Evolutionary conservation across 805 yeast genomes (phyloP).

Genomic region (Ogataea methanolica): DNA sequence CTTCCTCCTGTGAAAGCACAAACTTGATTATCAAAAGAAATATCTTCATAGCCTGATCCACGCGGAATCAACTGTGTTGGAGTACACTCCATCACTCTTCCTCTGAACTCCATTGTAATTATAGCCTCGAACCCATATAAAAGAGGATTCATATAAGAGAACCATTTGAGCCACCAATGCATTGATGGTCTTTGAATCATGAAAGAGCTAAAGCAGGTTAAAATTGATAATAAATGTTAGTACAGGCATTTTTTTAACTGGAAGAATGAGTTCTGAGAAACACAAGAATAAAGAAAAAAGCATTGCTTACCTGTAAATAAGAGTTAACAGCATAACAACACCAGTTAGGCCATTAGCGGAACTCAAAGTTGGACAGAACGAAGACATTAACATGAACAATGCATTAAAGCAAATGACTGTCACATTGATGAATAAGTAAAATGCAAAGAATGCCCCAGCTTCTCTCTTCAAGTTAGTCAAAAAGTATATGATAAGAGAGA

Average conservation of each 20-base stretch:
- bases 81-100: slow-evolving; percentile 47
- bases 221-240: too few relatives aligned
- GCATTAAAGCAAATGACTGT: slow-evolving; percentile 41
- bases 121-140: slow-evolving; percentile 58
- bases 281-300: too few relatives aligned
- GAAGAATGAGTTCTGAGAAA: too few relatives aligned
- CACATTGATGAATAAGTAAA: slow-evolving; percentile 39
- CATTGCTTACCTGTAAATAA: slow-evolving; percentile 47
- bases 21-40: slow-evolving; percentile 36
- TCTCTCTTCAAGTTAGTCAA: slow-evolving; percentile 46
- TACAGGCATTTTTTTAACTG: too few relatives aligned
- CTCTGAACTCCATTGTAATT: slow-evolving; percentile 61
- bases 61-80: slow-evolving; percentile 32
- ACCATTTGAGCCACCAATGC: slow-evolving; percentile 61
- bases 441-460: slow-evolving; percentile 52
- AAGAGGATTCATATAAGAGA: slow-evolving; percentile 53
- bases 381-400: slow-evolving; percentile 48
- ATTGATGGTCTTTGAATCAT: neutral
- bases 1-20: slow-evolving; percentile 52
- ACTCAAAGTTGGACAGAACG: slow-evolving; percentile 38
- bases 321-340: slow-evolving; percentile 42
- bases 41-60: slow-evolving; percentile 2
- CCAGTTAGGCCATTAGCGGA: slow-evolving; percentile 55
- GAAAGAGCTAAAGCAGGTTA: too few relatives aligned
- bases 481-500: slow-evolving; percentile 47